Base-by-base conservation (phyloP, 1,284 basidiomycete species). In the Ganoderma sinense region DNA sequence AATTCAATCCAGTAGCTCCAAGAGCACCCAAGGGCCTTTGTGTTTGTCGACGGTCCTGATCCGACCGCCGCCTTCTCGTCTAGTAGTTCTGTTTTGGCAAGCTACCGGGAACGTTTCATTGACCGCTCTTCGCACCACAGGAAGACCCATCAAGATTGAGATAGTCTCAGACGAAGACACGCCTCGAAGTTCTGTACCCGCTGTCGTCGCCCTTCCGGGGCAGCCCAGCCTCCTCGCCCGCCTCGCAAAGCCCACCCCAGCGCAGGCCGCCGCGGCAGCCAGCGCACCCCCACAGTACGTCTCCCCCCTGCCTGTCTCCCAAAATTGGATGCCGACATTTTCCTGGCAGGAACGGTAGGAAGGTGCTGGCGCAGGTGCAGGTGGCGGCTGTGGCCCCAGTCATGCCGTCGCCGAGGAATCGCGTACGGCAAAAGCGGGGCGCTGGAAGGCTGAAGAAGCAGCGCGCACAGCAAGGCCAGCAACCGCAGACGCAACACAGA, bases 131-230 rank as follows among this genome's bases (percentile, higher is more conserved):
- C 3, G 41, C 45, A 2, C 20, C 8, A n/a, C 65, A 93, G 91
- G 88, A 71, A 85, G 88, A 64, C 88, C 88, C 5, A 87, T 93
- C 66, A 90, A 89, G 76, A 90, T 93, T 68, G 91, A 93, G 77
- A 81, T 92, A 26, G 82, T 93, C 6, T 78, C 84, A 1, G 89
- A 92, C 76, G 75, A 73, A 18, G 79, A 81, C 66, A 73, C 78
- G 13, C 71, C 75, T 29, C 70, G 66, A 29, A 66, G 45, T 61
- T 60, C 64, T 23, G 39, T 74, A 29, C 65, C 66, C 56, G 63
- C 75, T 51, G 69, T 66, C 56, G 63, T 75, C 51, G 69, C 75
- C 33, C 67, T 71, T 29, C 71, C 71, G 36, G 67, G 67, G 45
- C 69, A 77, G 61, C 83, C 82, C 5, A 83, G 84, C 16, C 76